Evolutionary conservation across 805 yeast genomes (phyloP), one percentile per base, ranked within the genome.

Genomic region (Myxozyma lipomycoides): DNA sequence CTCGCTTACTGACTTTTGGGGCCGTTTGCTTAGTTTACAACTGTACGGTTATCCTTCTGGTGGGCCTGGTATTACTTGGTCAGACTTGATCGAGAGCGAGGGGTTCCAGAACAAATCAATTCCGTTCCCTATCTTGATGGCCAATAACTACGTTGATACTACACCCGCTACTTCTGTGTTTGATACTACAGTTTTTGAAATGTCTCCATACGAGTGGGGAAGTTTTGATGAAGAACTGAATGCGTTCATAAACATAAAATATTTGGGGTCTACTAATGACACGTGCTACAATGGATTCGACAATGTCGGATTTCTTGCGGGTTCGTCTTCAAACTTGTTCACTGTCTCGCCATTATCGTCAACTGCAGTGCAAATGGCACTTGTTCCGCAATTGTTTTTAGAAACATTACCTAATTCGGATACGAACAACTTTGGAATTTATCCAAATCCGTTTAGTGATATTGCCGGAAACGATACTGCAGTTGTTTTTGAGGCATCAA

Each of bases 1-100:
- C n/a, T 72, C 86, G 4, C 60, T 86, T 25, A 83, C 93, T 2
- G 95, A 86, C 66, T 77, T 79, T 46, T 86, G 95, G 95, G 89
- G 88, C 4, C 73, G 91, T 56, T 81, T 82, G 1, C 70, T 88
- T 45, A 77, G 95, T 1, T 78, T 82, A 58, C 88, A 84, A 67
- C 78, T 87, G 55, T 80, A 90, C 74, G 75, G 76, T 42, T 68
- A 72, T 42, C 71, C 81, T 3, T 76, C 78, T 54, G 81, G 81
- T 66, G 82, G 86, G 49, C 85, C 79, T 1, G 84, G 82, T 1
- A 68, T 79, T 63, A 72, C 79, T 2, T 81, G 76, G 69, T 71
- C 79, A 12, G 77, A 79, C 43, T 70, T 87, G 36, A 71, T 82
- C 56, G 78, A 77, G 46, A 75, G 78, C 61, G 80, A 79, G 35